phyloP scores from a whole-genome alignment of 768 basidiomycete species.

The Kwoniella bestiolae region DNA sequence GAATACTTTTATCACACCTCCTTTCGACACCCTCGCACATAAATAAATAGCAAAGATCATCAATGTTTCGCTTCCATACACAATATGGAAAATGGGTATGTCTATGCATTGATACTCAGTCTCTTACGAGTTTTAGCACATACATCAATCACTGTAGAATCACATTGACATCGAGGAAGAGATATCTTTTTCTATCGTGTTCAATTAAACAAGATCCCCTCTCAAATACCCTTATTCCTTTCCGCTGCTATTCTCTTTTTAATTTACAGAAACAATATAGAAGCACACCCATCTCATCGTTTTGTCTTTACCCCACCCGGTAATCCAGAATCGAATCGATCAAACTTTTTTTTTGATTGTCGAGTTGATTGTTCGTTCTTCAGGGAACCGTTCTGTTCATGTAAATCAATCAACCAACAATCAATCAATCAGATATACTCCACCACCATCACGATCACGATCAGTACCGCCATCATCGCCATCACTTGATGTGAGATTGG shows the following conservation, averaged over 20 bases:
- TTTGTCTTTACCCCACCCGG: not conserved
- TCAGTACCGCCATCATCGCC: not conserved
- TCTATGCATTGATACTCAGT: not conserved
- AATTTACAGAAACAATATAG: not conserved
- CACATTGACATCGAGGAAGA: not conserved
- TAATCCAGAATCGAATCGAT: not conserved
- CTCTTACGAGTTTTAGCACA: not conserved
- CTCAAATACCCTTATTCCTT: too few relatives aligned
- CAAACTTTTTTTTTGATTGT: not conserved
- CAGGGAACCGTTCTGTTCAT: too few relatives aligned
- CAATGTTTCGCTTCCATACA: not conserved
- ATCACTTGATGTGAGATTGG: not conserved
- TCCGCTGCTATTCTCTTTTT: too few relatives aligned
- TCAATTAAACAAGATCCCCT: too few relatives aligned
- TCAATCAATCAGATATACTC: too few relatives aligned
- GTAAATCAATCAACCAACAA: not conserved
- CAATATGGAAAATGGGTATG: too few relatives aligned
- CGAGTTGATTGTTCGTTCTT: not conserved
- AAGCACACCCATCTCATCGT: too few relatives aligned
- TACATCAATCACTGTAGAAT: too few relatives aligned
- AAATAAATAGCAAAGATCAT: not conserved
- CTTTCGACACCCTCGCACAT: not conserved
- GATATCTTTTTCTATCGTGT: too few relatives aligned
- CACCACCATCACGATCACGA: not conserved
- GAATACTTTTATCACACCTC: not conserved